A percentile compares a stretch with the other conserved stretches of the same genome.
Evolutionary conservation across 2,329 filamentous ascomycete genomes (phyloP).

Genomic region (Clarireedia paspali): DNA sequence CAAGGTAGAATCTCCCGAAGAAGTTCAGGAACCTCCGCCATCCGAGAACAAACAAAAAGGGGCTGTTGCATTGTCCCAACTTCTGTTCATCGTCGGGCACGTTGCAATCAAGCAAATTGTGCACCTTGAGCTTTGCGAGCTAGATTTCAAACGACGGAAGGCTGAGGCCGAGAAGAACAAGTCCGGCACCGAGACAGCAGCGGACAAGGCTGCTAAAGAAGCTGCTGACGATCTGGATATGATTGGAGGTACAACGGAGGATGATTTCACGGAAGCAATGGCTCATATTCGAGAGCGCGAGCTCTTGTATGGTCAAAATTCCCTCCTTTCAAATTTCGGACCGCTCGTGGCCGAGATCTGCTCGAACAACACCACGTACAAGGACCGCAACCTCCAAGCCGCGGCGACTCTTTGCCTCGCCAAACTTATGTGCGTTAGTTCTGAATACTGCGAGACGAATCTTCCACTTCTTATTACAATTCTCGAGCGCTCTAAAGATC

Average conservation of each 20-base stretch:
- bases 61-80: conserved; percentile 73
- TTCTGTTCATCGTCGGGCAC: conserved; percentile 92
- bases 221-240: conserved; percentile 88
- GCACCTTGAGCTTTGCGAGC: conserved; percentile 91
- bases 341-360: conserved; percentile 90
- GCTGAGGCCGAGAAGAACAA: conserved; percentile 72
- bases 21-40: conserved; percentile 6
- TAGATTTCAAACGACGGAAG: conserved; percentile 96
- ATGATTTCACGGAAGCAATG: conserved; percentile 86
- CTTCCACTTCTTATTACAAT: conserved; percentile 93
- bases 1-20: conserved; percentile 6
- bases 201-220: conserved; percentile 49
- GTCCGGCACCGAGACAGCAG: conserved; percentile 34
- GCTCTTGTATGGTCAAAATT: conserved; percentile 73
- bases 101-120: conserved; percentile 99
- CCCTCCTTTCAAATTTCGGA: conserved; percentile 83
- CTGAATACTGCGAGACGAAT: conserved; percentile 92
- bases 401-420: conserved; percentile 90
- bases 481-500: conserved; percentile 87
- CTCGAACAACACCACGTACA: conserved; percentile 87
- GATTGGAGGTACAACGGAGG: conserved; percentile 92
- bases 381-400: conserved; percentile 82
- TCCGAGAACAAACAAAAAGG: conserved; percentile 50
- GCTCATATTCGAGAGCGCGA: conserved; percentile 78
- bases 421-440: conserved; percentile 97